Conservation (phyloP, 306 rosid species). For the Cicer cuneatum region DNA sequence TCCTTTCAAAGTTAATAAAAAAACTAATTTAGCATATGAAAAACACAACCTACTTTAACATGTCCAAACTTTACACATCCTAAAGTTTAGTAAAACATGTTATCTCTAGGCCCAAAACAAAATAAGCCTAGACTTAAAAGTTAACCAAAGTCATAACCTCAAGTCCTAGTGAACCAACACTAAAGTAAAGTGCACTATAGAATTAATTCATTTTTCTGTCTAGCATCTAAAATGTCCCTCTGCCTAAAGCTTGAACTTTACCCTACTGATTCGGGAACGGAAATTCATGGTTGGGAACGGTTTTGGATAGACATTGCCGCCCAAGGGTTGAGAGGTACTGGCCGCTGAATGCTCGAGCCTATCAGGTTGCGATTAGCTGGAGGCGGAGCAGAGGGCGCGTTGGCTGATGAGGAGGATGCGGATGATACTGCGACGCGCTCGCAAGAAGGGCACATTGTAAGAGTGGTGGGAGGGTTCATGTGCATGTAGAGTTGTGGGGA, state of each 20-base stretch:
- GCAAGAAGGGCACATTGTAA: constrained; percentile 95
- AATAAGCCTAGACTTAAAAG: constrained; percentile 41
- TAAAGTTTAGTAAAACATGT: constrained; percentile 47
- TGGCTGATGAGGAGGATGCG: constrained; percentile 54
- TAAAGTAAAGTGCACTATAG: constrained; percentile 15
- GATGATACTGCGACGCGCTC: constrained; percentile 76
- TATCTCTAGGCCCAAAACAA: constrained; percentile 41
- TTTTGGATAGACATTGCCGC: constrained; percentile 56
- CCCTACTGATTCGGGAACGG: neutral
- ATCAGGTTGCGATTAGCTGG: constrained; percentile 39
- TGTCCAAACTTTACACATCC: constrained; percentile 50
- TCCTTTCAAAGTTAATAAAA: constrained; percentile 44
- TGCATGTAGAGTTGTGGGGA: constrained; percentile 91
- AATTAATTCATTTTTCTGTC: constrained; percentile 41
- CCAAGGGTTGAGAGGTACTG: constrained; percentile 69
- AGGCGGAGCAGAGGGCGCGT: constrained; percentile 30
- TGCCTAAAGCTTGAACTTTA: neutral
- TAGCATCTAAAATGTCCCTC: constrained; percentile 13
- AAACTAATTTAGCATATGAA: constrained; percentile 42
- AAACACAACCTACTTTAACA: constrained; percentile 49
- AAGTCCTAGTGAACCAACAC: constrained; percentile 40
- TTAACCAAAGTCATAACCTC: constrained; percentile 33
- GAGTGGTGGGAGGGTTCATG: constrained; percentile 96
- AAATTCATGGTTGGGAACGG: constrained; percentile 39
- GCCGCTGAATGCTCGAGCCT: constrained; percentile 47